phyloP scores from a whole-genome alignment of 768 basidiomycete species.

The Suillus spraguei region DNA sequence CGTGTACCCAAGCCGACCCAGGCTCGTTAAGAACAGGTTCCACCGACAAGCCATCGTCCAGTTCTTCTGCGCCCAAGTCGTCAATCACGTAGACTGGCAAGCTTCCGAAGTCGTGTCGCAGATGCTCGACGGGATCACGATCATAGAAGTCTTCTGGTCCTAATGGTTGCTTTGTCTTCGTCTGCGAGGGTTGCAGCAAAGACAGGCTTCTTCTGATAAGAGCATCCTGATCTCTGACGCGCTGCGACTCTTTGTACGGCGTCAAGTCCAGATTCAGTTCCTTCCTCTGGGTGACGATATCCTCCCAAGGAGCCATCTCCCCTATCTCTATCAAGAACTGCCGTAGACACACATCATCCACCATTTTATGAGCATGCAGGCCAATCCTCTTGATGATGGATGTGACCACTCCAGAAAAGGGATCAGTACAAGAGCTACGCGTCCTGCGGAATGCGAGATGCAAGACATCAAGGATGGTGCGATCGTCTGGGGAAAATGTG shows the following conservation, averaged over 20 bases:
- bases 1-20: constrained; percentile 75
- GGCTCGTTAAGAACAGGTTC: constrained; percentile 66
- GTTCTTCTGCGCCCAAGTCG: constrained; percentile 73
- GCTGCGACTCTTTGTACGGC: constrained; percentile 31
- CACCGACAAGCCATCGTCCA: constrained; percentile 93
- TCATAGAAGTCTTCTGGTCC: constrained; percentile 68
- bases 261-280: constrained; percentile 32
- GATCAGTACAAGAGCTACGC: constrained; percentile 59
- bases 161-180: constrained; percentile 36
- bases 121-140: constrained; percentile 61
- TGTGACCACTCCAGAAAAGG: constrained; percentile 54
- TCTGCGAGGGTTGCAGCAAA: constrained; percentile 11
- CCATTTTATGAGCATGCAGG: constrained; percentile 31
- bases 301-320: constrained; percentile 80
- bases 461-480: constrained; percentile 60
- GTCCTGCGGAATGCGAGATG: constrained; percentile 49
- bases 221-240: constrained; percentile 34
- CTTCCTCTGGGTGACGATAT: constrained; percentile 47
- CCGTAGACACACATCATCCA: constrained; percentile 38
- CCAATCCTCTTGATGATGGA: constrained; percentile 61
- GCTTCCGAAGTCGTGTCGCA: constrained; percentile 87
- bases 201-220: constrained; percentile 23
- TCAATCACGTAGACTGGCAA: constrained; percentile 88
- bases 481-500: constrained; percentile 56
- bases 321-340: constrained; percentile 71